These are phyloP conservation scores for Stachybotrys elegans DNA, from an alignment of 2,329 filamentous ascomycete genomes.

Conservation along the genomic window DNA sequence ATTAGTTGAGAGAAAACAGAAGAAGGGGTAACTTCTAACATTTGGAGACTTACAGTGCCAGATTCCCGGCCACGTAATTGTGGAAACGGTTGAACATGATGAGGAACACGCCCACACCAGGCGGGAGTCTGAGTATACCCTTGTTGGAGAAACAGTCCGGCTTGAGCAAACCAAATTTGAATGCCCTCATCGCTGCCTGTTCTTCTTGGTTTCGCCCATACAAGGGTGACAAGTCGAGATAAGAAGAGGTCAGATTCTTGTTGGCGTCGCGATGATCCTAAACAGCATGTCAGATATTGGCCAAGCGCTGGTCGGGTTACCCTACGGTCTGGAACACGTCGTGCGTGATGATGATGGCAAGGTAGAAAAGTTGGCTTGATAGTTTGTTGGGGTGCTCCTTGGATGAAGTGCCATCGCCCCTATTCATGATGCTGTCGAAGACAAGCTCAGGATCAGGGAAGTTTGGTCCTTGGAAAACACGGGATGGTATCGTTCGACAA, in stretches of 20 bases:
- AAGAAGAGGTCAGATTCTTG: slow-evolving; percentile 29
- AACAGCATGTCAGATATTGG: slow-evolving; percentile 13
- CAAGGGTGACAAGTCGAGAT: slow-evolving; percentile 37
- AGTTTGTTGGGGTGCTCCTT: slow-evolving; percentile 31
- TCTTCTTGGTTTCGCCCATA: slow-evolving; percentile 47
- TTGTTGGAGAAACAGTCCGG: slow-evolving; percentile 50
- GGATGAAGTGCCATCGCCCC: slow-evolving; percentile 6
- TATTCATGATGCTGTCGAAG: slow-evolving; percentile 13
- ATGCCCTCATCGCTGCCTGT: slow-evolving; percentile 43
- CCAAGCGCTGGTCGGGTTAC: slow-evolving; percentile 7
- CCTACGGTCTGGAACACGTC: slow-evolving; percentile 34
- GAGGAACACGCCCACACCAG: slow-evolving; percentile 45
- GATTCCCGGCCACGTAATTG: slow-evolving; percentile 15
- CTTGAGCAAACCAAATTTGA: slow-evolving; percentile 45
- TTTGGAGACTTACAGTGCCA: too few species aligned
- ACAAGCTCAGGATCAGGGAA: slow-evolving; percentile 12
- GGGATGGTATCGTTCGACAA: slow-evolving; percentile 9
- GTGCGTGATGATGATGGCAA: slow-evolving; percentile 43
- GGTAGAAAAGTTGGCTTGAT: slow-evolving; percentile 38
- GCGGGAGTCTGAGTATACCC: slow-evolving; percentile 44
- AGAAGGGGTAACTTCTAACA: too few species aligned
- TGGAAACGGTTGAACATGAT: slow-evolving; percentile 45
- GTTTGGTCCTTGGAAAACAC: slow-evolving; percentile 10
- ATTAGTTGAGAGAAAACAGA: too few species aligned
- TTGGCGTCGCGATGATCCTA: slow-evolving; percentile 16